These are phyloP conservation scores for Kwoniella sp. DNA, from an alignment of 768 basidiomycete genomes.

Conservation along the genomic window DNA sequence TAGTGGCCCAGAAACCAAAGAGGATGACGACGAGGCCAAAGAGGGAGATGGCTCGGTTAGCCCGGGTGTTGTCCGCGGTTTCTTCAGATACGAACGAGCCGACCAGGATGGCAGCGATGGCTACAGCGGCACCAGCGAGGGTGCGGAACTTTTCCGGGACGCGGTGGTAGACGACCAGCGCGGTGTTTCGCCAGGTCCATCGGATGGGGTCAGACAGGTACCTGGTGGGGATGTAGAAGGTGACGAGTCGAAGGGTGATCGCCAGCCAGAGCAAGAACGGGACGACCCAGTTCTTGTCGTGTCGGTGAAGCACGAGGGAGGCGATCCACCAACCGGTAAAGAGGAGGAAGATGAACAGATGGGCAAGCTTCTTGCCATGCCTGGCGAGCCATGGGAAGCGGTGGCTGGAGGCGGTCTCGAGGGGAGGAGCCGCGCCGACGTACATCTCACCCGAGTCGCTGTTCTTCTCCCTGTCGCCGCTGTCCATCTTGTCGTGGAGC, in stretches of 20 bases:
- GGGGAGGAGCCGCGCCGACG: too few species aligned
- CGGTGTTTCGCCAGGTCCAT: slow-evolving; percentile 3
- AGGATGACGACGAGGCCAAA: slow-evolving; percentile 25
- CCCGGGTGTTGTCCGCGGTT: slow-evolving; percentile 13
- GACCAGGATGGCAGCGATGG: slow-evolving; percentile 16
- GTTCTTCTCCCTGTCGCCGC: too few species aligned
- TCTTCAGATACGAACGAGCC: slow-evolving; percentile 15
- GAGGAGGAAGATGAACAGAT: slow-evolving; percentile 11
- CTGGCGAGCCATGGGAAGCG: too few species aligned
- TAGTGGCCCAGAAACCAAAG: slow-evolving; percentile 19
- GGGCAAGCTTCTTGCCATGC: too few species aligned
- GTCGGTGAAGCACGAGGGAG: slow-evolving; percentile 10
- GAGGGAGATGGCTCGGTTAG: slow-evolving; percentile 24
- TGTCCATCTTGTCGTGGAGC: too few species aligned
- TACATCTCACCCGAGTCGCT: too few species aligned
- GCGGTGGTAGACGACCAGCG: neutral
- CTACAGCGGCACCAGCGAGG: slow-evolving; percentile 10
- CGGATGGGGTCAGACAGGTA: slow-evolving; percentile 4
- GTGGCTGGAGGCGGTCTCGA: too few species aligned
- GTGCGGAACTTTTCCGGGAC: slow-evolving; percentile 9
- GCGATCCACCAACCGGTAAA: slow-evolving; percentile 23
- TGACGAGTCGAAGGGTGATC: slow-evolving; percentile 14
- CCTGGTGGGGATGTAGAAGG: slow-evolving; percentile 7
- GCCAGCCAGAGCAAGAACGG: slow-evolving; percentile 19
- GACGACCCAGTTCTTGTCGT: slow-evolving; percentile 17